These are phyloP conservation scores for Pueraria montana DNA, from an alignment of 306 rosid species.

Conservation along the genomic window DNA sequence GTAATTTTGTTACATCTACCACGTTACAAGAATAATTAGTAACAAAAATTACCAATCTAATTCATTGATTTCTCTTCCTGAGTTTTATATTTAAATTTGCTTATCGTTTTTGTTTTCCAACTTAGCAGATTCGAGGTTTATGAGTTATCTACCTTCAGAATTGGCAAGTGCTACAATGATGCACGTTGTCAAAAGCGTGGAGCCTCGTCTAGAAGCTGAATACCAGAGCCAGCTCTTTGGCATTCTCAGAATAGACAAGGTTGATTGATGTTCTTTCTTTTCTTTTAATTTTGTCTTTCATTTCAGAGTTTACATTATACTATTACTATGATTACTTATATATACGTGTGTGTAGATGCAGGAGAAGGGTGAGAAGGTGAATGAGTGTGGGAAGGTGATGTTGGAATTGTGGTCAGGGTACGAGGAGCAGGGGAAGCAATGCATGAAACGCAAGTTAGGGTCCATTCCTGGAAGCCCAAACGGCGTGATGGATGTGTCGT, in stretches of 20 bases:
- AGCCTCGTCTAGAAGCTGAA: constrained; percentile 66
- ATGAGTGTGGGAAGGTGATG: constrained; percentile 68
- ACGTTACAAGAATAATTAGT: neutral
- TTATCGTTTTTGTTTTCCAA: neutral
- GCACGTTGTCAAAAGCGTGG: constrained; percentile 69
- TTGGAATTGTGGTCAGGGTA: constrained; percentile 51
- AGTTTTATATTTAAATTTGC: neutral
- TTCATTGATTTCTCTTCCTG: neutral
- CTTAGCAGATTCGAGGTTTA: constrained; percentile 74
- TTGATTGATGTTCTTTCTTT: neutral
- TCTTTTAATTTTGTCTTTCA: neutral
- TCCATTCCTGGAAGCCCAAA: constrained; percentile 78
- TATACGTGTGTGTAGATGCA: constrained; percentile 28
- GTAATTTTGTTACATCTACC: constrained; percentile 44
- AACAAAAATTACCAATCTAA: no score
- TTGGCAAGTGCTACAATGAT: constrained; percentile 84
- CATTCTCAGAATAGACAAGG: constrained; percentile 82
- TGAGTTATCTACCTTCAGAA: constrained; percentile 78
- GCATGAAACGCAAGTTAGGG: constrained; percentile 69
- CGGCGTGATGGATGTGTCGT: constrained; percentile 80
- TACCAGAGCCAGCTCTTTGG: constrained; percentile 69
- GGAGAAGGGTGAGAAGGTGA: constrained; percentile 59
- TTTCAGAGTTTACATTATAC: no score
- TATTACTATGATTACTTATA: no score
- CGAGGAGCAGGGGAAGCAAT: constrained; percentile 40